Percentiles rank a stretch among this genome's conserved stretches.
These are phyloP conservation scores for Whalleya microplaca DNA, from an alignment of 2,329 filamentous ascomycete species.

Conservation along the genomic window DNA sequence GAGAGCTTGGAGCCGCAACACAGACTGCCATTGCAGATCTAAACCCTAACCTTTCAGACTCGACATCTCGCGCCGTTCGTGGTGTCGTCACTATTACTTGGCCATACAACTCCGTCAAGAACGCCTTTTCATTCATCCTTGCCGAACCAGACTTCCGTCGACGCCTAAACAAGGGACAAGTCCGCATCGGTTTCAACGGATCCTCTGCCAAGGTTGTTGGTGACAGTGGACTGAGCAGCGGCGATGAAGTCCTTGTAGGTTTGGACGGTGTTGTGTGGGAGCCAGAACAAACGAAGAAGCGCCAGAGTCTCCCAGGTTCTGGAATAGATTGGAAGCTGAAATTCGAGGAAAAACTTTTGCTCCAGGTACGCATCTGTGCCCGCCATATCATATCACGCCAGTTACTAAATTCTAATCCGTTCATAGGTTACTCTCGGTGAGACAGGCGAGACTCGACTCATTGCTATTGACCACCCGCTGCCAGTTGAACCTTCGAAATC, in stretches of 20 bases:
- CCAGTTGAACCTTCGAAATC: slow-evolving; percentile 14
- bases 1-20: slow-evolving; percentile 31
- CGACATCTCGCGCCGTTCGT: slow-evolving; percentile 54
- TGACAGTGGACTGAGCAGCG: slow-evolving; percentile 71
- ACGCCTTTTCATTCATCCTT: slow-evolving; percentile 76
- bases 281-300: slow-evolving; percentile 51
- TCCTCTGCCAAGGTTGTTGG: slow-evolving; percentile 71
- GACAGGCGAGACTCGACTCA: slow-evolving; percentile 48
- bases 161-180: slow-evolving; percentile 76
- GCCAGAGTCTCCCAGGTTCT: slow-evolving; percentile 50
- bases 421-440: slow-evolving; percentile 50
- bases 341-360: slow-evolving; percentile 53
- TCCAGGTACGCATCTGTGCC: slow-evolving; percentile 44
- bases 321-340: slow-evolving; percentile 63
- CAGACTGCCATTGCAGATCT: slow-evolving; percentile 61
- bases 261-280: slow-evolving; percentile 72
- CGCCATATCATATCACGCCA: background rate
- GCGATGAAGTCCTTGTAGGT: slow-evolving; percentile 72
- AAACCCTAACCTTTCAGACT: slow-evolving; percentile 49
- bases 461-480: slow-evolving; percentile 57
- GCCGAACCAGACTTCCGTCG: slow-evolving; percentile 84
- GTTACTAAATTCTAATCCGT: slow-evolving; percentile 9
- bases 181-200: slow-evolving; percentile 76
- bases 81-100: slow-evolving; percentile 84
- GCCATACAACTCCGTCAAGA: slow-evolving; percentile 83